Evolutionary conservation across 2,329 filamentous ascomycete genomes (phyloP).

Genomic region (Aspergillus melleus): DNA sequence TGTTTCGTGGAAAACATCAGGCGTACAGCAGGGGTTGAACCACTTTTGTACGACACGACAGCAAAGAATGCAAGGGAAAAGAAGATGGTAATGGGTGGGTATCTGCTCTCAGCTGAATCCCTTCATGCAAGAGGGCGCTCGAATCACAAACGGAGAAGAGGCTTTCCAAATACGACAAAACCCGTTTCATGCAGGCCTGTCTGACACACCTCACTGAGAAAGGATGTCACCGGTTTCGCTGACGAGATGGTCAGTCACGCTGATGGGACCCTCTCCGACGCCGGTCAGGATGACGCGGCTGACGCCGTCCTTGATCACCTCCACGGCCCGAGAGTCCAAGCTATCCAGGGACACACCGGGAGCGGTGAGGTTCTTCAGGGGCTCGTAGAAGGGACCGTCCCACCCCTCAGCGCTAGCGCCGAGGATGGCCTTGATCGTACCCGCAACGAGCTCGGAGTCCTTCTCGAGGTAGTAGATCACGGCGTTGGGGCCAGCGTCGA

Average conservation of each 20-base stretch:
- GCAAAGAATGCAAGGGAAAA: not conserved
- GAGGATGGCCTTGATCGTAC: slow-evolving; percentile 73
- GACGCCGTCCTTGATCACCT: slow-evolving; percentile 72
- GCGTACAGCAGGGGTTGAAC: not conserved
- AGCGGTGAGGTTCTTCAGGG: slow-evolving; percentile 51
- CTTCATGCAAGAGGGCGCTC: not conserved
- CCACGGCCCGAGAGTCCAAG: slow-evolving; percentile 54
- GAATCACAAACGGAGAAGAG: not conserved
- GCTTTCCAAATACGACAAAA: not conserved
- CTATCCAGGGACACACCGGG: slow-evolving; percentile 62
- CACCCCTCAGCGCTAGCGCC: slow-evolving; percentile 58
- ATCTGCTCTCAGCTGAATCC: not conserved
- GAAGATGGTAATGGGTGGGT: not conserved
- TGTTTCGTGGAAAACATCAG: not conserved
- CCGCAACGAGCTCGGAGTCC: slow-evolving; percentile 71
- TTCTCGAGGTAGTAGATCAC: slow-evolving; percentile 93
- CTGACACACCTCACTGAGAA: slow-evolving; percentile 10
- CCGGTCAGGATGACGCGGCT: slow-evolving; percentile 86
- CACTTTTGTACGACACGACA: not conserved
- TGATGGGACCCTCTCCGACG: slow-evolving; percentile 85
- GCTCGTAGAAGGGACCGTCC: slow-evolving; percentile 59
- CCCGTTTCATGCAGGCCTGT: not conserved
- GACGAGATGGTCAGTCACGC: slow-evolving; percentile 75
- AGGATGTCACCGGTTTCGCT: slow-evolving; percentile 61
- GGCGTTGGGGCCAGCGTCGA: slow-evolving; percentile 94